A percentile compares a stretch with the other conserved stretches of the same genome.
phyloP scores from a whole-genome alignment of 805 yeast genomes.

The Cyberlindnera americana region DNA sequence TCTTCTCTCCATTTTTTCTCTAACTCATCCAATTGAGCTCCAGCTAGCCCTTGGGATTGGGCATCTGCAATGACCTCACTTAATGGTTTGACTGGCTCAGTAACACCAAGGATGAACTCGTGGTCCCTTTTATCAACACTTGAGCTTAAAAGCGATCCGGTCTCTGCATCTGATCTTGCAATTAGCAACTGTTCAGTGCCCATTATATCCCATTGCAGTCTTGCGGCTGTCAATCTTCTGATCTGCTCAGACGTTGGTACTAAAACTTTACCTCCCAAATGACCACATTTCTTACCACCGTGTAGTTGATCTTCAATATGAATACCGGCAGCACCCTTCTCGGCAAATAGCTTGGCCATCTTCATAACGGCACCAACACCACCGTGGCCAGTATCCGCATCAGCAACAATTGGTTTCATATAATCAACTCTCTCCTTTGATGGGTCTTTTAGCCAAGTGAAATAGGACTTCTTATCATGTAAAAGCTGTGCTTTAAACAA shows the following conservation, averaged over 20 bases:
- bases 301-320: slow-evolving; percentile 63
- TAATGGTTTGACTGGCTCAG: slow-evolving; percentile 37
- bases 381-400: slow-evolving; percentile 67
- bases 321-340: slow-evolving; percentile 63
- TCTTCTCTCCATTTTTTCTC: slow-evolving; percentile 46
- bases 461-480: slow-evolving; percentile 50
- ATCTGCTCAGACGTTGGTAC: slow-evolving; percentile 59
- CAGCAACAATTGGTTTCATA: slow-evolving; percentile 60
- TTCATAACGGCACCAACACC: slow-evolving; percentile 62
- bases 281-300: slow-evolving; percentile 67
- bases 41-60: slow-evolving; percentile 35
- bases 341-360: slow-evolving; percentile 62
- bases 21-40: slow-evolving; percentile 33
- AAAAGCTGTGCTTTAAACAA: slow-evolving; percentile 54
- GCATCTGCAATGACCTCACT: slow-evolving; percentile 43
- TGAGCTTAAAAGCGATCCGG: slow-evolving; percentile 48
- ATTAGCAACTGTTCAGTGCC: slow-evolving; percentile 53
- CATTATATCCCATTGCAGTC: slow-evolving; percentile 66
- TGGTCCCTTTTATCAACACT: slow-evolving; percentile 56
- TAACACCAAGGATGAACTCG: slow-evolving; percentile 49
- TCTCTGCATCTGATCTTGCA: slow-evolving; percentile 60
- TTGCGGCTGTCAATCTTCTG: slow-evolving; percentile 50
- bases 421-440: slow-evolving; percentile 39
- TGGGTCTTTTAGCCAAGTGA: slow-evolving; percentile 33
- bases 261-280: slow-evolving; percentile 56